Conservation (phyloP, 2,329 filamentous ascomycete species). For the Trichoderma afroharzianum region DNA sequence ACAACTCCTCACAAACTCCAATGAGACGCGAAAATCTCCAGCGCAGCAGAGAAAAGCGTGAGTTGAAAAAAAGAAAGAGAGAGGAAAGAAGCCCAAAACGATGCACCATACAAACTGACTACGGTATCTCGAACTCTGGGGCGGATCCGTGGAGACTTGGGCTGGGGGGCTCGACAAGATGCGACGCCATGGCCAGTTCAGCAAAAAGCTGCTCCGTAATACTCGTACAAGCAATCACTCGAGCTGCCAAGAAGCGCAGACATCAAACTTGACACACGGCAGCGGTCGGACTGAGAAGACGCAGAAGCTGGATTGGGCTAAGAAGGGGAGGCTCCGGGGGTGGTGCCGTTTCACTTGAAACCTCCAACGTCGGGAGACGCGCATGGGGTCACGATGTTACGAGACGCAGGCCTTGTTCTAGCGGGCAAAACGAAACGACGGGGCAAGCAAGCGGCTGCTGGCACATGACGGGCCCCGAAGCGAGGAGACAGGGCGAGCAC, state of each 20-base stretch:
- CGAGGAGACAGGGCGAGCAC: neutral
- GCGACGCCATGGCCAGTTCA: neutral
- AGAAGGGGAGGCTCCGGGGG: constrained; percentile 3
- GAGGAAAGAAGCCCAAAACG: constrained; percentile 18
- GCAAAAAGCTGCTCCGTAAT: neutral
- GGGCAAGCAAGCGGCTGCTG: neutral
- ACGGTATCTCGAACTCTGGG: constrained; percentile 2
- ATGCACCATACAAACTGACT: neutral
- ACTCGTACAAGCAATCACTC: neutral
- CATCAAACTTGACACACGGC: constrained; percentile 9
- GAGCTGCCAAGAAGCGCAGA: constrained; percentile 8
- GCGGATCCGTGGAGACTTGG: neutral
- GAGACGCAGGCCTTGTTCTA: neutral
- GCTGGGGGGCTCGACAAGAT: neutral
- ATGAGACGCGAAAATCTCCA: constrained; percentile 20
- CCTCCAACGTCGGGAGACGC: constrained; percentile 38
- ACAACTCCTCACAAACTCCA: constrained; percentile 15
- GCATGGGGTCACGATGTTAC: constrained; percentile 11
- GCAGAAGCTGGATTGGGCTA: neutral
- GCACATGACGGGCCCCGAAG: neutral
- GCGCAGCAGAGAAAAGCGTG: constrained; percentile 29
- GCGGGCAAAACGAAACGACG: constrained; percentile 10
- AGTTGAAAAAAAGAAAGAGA: constrained; percentile 22
- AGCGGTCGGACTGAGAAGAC: neutral
- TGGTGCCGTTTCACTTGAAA: constrained; percentile 44